These are phyloP conservation scores for Schizophyllum commune DNA, from an alignment of 1,284 basidiomycete genomes.

Conservation along the genomic window DNA sequence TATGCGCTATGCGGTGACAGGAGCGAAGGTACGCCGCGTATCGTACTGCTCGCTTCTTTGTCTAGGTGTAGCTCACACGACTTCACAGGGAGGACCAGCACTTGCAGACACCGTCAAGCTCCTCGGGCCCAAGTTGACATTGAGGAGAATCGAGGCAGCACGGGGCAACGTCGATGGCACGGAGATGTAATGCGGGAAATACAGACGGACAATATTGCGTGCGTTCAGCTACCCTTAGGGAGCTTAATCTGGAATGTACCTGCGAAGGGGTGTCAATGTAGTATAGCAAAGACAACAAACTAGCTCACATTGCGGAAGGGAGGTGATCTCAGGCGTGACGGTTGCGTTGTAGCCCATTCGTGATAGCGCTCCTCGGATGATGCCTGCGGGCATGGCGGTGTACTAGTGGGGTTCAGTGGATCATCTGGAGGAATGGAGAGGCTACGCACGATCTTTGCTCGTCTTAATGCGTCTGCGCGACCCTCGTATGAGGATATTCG, in stretches of 20 bases:
- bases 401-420: slow-evolving; percentile 39
- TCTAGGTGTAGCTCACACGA: no score
- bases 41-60: no score
- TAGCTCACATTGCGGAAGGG: slow-evolving; percentile 77
- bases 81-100: not conserved
- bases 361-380: slow-evolving; percentile 75
- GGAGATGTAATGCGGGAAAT: not conserved
- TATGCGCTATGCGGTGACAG: slow-evolving; percentile 72
- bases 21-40: slow-evolving; percentile 65
- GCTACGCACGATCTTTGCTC: slow-evolving; percentile 60
- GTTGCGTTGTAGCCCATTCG: slow-evolving; percentile 71
- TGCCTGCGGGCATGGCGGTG: slow-evolving; percentile 70
- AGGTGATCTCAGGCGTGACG: slow-evolving; percentile 70
- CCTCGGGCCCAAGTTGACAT: not conserved
- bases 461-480: slow-evolving; percentile 62
- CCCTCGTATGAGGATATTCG: slow-evolving; percentile 76
- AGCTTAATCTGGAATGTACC: slow-evolving; percentile 79
- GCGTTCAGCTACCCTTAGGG: slow-evolving; percentile 38
- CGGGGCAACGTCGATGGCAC: not conserved
- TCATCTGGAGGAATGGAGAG: not conserved
- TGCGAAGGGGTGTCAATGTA: slow-evolving; percentile 18
- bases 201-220: not conserved
- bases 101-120: not conserved
- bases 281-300: not conserved
- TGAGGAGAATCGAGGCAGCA: not conserved